Conservation (phyloP, 306 rosid genomes). For the Pterocarpus santalinus region DNA sequence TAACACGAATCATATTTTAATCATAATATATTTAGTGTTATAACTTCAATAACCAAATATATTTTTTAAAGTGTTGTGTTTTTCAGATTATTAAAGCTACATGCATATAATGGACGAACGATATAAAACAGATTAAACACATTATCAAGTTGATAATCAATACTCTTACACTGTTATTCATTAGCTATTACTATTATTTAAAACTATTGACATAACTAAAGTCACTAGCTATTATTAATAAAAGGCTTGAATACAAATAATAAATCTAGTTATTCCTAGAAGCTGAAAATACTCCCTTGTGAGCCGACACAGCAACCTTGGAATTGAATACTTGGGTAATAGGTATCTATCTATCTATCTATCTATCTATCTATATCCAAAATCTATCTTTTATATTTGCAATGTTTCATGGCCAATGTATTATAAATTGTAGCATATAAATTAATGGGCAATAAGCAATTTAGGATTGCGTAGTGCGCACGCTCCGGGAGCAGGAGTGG, state of each 20-base stretch:
- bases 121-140: background rate
- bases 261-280: background rate
- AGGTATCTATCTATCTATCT: background rate
- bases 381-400: background rate
- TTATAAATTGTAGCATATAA: too few relatives aligned
- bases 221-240: background rate
- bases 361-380: background rate
- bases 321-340: constrained; percentile 15
- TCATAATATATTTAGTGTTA: background rate
- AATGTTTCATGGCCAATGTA: background rate
- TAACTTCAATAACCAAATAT: background rate
- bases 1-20: background rate
- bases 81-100: background rate
- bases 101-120: background rate
- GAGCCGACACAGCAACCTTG: background rate
- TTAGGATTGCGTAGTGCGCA: constrained; percentile 50
- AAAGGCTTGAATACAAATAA: background rate
- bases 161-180: background rate
- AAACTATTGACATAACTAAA: too few relatives aligned
- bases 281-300: background rate
- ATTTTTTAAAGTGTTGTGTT: background rate
- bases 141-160: background rate
- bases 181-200: background rate
- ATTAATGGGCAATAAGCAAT: background rate
- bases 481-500: constrained; percentile 50